These are phyloP conservation scores for Melocanna baccifera DNA, from an alignment of 176 grass and related monocot species.

Conservation along the genomic window DNA sequence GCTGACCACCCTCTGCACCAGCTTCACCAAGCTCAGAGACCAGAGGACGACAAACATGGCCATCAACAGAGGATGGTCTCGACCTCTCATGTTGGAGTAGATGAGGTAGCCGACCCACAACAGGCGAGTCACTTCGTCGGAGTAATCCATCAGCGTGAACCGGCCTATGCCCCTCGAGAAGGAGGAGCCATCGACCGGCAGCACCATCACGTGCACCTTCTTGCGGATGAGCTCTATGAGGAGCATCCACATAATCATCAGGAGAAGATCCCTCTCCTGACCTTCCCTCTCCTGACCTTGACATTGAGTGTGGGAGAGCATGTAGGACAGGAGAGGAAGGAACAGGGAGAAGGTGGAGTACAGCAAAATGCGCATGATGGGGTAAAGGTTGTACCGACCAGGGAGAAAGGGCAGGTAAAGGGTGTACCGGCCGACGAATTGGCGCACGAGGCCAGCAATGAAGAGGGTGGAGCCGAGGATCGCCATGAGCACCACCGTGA, in stretches of 20 bases:
- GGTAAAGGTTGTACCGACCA: neutral
- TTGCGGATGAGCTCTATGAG: slow-evolving; percentile 32
- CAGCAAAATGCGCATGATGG: neutral
- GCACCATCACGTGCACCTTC: slow-evolving; percentile 1
- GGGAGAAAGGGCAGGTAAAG: neutral
- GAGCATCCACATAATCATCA: slow-evolving; percentile 25
- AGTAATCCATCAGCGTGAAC: neutral
- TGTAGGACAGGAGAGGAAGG: slow-evolving; percentile 15
- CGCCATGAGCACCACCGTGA: slow-evolving; percentile 21
- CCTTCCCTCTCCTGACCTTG: accelerated
- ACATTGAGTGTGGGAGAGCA: neutral
- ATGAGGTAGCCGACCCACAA: slow-evolving; percentile 18
- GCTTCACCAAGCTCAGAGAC: neutral
- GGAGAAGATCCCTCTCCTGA: neutral
- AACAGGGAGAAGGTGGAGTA: neutral
- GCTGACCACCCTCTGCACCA: neutral
- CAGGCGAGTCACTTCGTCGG: neutral
- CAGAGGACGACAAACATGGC: slow-evolving; percentile 1
- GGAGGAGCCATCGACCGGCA: neutral
- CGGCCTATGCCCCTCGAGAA: neutral
- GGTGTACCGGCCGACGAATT: neutral
- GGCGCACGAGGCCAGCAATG: neutral
- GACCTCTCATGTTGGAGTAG: neutral
- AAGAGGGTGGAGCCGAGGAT: neutral
- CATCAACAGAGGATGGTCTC: accelerated